A percentile compares a stretch with the other conserved stretches of the same genome.
Evolutionary conservation across 139 green algal genomes (phyloP).

Genomic region (Ulvella scutata): DNA sequence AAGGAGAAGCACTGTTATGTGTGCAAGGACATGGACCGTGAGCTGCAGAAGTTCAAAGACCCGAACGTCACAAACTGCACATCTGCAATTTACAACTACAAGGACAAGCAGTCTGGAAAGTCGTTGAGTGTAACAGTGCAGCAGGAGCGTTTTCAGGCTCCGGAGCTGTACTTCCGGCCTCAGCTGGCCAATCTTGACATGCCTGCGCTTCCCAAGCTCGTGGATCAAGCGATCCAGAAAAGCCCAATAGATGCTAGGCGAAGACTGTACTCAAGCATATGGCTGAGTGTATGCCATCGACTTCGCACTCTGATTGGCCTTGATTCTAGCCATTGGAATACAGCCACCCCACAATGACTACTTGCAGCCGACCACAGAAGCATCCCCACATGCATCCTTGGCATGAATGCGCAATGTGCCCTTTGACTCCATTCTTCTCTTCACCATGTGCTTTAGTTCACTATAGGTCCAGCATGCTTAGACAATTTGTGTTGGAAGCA

Average conservation of each 20-base stretch:
- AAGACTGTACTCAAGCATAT: constrained; percentile 50
- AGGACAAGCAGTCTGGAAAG: constrained; percentile 19
- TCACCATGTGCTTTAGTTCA: no score
- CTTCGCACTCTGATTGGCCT: background rate
- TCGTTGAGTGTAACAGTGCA: background rate
- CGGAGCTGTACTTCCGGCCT: constrained; percentile 64
- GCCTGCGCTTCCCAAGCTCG: constrained; percentile 38
- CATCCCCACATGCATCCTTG: no score
- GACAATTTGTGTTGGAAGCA: background rate
- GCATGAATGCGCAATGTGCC: no score
- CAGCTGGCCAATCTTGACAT: constrained; percentile 21
- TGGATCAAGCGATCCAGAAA: constrained; percentile 45
- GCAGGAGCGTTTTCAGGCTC: constrained; percentile 55
- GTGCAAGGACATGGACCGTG: constrained; percentile 30
- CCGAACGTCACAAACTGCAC: constrained; percentile 2
- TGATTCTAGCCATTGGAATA: background rate
- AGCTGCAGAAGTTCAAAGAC: background rate
- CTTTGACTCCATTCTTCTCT: no score
- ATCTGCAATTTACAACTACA: constrained; percentile 10
- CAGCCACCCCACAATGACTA: no score
- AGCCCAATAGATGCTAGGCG: constrained; percentile 69
- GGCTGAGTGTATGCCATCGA: constrained; percentile 32
- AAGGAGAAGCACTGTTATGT: constrained; percentile 64
- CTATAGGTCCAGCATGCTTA: no score
- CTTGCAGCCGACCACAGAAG: no score